Evolutionary conservation across 2,329 filamentous ascomycete genomes (phyloP).

Genomic region (Seiridium cupressi): DNA sequence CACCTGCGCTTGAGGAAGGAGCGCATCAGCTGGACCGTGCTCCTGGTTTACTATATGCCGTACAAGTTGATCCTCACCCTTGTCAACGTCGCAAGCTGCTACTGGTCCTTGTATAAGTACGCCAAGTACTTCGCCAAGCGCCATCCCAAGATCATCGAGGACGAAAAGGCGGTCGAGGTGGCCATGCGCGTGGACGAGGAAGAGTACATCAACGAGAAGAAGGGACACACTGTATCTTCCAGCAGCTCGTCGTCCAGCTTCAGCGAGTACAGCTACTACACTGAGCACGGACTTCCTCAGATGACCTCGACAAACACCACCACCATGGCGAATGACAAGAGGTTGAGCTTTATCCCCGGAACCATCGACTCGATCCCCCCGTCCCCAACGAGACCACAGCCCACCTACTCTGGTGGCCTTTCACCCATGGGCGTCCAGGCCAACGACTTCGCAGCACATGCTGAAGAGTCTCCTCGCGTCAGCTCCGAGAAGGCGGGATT

Average conservation of each 20-base stretch:
- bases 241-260: not conserved
- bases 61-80: constrained; percentile 42
- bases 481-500: not conserved
- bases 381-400: not conserved
- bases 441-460: not conserved
- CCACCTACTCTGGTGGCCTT: not conserved
- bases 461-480: not conserved
- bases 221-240: not conserved
- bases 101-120: constrained; percentile 41
- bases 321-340: not conserved
- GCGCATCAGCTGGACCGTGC: constrained; percentile 34
- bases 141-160: constrained; percentile 46
- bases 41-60: constrained; percentile 39
- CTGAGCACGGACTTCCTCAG: not conserved
- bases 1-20: constrained; percentile 44
- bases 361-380: not conserved
- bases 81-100: constrained; percentile 40
- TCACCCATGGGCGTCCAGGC: not conserved
- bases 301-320: not conserved
- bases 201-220: constrained; percentile 3
- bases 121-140: constrained; percentile 43
- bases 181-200: constrained; percentile 16
- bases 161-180: constrained; percentile 25
- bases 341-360: constrained; percentile 3
- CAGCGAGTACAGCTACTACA: not conserved